phyloP scores from a whole-genome alignment of 148 eudicot species.

The Salicornia ramosissima region DNA sequence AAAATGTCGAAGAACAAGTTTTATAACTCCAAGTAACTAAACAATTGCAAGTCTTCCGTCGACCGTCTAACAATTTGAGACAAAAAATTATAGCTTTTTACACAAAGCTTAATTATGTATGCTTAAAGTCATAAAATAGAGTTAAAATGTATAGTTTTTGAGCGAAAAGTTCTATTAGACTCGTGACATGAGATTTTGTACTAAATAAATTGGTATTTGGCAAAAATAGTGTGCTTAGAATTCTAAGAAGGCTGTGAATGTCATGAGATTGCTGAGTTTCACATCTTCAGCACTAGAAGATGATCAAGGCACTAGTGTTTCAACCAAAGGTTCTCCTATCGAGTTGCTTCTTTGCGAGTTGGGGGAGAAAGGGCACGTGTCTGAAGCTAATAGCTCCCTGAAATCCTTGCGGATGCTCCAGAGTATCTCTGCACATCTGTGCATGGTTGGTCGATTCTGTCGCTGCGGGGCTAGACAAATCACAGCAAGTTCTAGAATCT shows the following conservation, averaged over 20 bases:
- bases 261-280: neutral
- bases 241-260: neutral
- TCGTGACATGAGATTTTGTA: no score
- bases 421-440: slow-evolving; percentile 67
- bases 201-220: no score
- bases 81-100: no score
- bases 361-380: slow-evolving; percentile 25
- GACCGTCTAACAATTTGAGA: no score
- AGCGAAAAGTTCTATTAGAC: no score
- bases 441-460: slow-evolving; percentile 65
- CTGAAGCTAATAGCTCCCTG: slow-evolving; percentile 35
- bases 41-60: no score
- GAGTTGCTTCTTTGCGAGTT: slow-evolving; percentile 26
- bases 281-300: neutral
- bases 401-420: slow-evolving; percentile 82
- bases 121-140: no score
- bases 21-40: neutral
- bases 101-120: no score
- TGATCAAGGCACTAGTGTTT: neutral
- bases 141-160: no score
- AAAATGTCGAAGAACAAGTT: no score
- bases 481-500: slow-evolving; percentile 59
- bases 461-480: slow-evolving; percentile 62
- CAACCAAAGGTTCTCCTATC: slow-evolving; percentile 15
- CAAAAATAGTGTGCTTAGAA: neutral